Evolutionary conservation across 345 rosid species (phyloP).

Genomic region (Laguncularia racemosa): DNA sequence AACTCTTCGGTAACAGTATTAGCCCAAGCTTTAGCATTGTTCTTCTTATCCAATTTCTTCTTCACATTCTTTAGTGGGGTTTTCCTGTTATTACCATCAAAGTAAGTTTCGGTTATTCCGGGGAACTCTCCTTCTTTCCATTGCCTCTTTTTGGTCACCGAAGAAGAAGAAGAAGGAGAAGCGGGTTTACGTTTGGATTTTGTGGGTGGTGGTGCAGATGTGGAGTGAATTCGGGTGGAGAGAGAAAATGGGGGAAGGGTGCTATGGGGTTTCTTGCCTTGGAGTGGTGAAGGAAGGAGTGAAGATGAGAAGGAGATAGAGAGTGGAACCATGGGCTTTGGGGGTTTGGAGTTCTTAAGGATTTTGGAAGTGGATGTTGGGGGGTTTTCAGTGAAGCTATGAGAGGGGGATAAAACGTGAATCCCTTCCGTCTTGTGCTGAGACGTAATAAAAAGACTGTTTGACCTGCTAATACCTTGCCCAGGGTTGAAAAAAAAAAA

Average conservation of each 20-base stretch:
- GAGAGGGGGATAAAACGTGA: no score
- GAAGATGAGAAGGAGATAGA: conserved; percentile 61
- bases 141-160: not conserved
- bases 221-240: conserved; percentile 14
- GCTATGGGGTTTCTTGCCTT: conserved; percentile 9
- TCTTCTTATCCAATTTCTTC: conserved; percentile 62
- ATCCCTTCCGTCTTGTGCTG: no score
- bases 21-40: conserved; percentile 68
- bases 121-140: conserved; percentile 27
- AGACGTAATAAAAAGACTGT: no score
- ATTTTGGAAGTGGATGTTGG: no score
- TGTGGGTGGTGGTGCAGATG: conserved; percentile 10
- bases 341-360: no score
- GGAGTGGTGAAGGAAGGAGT: conserved; percentile 34
- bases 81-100: conserved; percentile 24
- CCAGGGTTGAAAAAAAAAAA: no score
- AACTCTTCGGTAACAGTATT: conserved; percentile 74
- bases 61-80: conserved; percentile 59
- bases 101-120: conserved; percentile 35
- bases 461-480: no score
- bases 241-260: conserved; percentile 4
- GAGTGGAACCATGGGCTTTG: no score
- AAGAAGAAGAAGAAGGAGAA: conserved; percentile 8
- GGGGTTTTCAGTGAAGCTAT: no score
- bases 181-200: not conserved